phyloP scores from a whole-genome alignment of 1,139 yeast genomes.

The Pichia sp. region DNA sequence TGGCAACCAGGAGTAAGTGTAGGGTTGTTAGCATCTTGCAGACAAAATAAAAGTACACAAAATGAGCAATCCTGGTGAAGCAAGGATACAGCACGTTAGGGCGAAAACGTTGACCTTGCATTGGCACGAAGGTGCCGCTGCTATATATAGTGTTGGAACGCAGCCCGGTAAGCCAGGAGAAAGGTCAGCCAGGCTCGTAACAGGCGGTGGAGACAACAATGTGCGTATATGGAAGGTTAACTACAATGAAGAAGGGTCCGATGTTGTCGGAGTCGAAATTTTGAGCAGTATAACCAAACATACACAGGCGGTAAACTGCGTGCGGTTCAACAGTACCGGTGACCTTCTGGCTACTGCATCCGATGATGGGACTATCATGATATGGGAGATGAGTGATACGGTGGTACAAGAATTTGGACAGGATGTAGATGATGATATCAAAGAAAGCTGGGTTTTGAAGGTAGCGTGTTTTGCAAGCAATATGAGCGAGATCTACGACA shows the following conservation, averaged over 20 bases:
- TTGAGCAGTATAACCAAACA: constrained; percentile 79
- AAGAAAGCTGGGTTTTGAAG: constrained; percentile 68
- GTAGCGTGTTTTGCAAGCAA: constrained; percentile 52
- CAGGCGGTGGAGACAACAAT: constrained; percentile 94
- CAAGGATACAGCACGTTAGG: not conserved
- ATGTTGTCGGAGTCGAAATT: constrained; percentile 48
- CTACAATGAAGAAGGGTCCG: constrained; percentile 29
- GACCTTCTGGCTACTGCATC: constrained; percentile 80
- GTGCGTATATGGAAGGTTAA: constrained; percentile 61
- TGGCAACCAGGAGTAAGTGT: not conserved
- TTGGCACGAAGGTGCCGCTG: constrained; percentile 79
- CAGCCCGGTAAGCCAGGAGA: constrained; percentile 41
- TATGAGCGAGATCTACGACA: constrained; percentile 78
- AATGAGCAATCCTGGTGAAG: not conserved
- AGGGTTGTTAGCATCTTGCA: no score
- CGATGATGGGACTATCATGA: constrained; percentile 83
- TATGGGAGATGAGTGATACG: constrained; percentile 66
- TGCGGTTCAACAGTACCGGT: constrained; percentile 70
- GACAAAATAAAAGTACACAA: no score
- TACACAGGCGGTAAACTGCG: constrained; percentile 91
- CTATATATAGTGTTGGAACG: constrained; percentile 78
- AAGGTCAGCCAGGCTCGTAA: constrained; percentile 52
- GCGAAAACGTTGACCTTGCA: constrained; percentile 61
- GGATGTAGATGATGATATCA: constrained; percentile 51
- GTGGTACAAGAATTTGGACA: constrained; percentile 55